A percentile compares a stretch with the other conserved stretches of the same genome.
Conservation (phyloP, 805 yeast species). For the Cyberlindnera xylosilytica region DNA sequence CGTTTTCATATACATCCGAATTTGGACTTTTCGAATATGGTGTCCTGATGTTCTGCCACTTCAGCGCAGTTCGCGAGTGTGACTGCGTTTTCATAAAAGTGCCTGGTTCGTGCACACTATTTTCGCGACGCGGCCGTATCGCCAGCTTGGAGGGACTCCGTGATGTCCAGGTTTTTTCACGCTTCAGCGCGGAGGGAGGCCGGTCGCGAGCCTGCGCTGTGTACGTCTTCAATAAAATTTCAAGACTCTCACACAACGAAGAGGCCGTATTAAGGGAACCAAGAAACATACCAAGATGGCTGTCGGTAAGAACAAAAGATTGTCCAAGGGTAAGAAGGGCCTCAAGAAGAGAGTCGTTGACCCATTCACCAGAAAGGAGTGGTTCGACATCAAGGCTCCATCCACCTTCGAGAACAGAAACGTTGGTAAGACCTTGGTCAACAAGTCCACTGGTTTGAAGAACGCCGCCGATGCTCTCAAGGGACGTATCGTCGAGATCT, state of each 20-base stretch:
- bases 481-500: slow-evolving; percentile 96
- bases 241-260: slow-evolving; percentile 13
- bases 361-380: slow-evolving; percentile 99
- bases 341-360: slow-evolving; percentile 98
- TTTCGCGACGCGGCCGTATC: background rate
- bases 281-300: slow-evolving; percentile 36
- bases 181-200: slow-evolving; percentile 46
- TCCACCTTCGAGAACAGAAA: slow-evolving; percentile 97
- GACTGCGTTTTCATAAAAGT: slow-evolving; percentile 9
- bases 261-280: slow-evolving; percentile 28
- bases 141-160: slow-evolving; percentile 10
- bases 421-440: slow-evolving; percentile 97
- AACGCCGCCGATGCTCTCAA: slow-evolving; percentile 97
- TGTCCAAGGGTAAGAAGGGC: slow-evolving; percentile 91
- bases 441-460: slow-evolving; percentile 97
- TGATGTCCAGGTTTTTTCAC: slow-evolving; percentile 13
- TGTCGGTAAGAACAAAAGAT: slow-evolving; percentile 86
- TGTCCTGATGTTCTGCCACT: slow-evolving; percentile 9
- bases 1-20: background rate
- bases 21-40: background rate
- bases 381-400: slow-evolving; percentile 99
- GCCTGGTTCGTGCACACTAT: slow-evolving; percentile 11
- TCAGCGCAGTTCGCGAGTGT: too few relatives aligned
- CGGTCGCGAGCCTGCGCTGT: slow-evolving; percentile 2
- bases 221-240: slow-evolving; percentile 16